Evolutionary conservation across 176 grass and related monocot genomes (phyloP).

Genomic region (Zizania latifolia): DNA sequence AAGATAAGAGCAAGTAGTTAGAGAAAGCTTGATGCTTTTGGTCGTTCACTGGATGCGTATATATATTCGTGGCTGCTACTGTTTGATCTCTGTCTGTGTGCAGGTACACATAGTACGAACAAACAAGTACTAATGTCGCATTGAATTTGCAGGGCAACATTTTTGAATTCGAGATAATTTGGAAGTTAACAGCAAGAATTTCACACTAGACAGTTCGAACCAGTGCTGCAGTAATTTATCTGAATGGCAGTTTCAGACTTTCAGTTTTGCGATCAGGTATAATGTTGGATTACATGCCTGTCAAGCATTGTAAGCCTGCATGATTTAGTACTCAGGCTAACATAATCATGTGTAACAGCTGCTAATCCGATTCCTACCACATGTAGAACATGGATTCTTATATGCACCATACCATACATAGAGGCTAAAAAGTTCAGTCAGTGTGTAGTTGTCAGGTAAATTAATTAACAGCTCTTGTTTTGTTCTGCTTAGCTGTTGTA

Average conservation of each 20-base stretch:
- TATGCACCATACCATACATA: neutral
- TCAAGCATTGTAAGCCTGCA: conserved; percentile 11
- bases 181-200: neutral
- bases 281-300: neutral
- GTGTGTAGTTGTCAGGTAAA: conserved; percentile 26
- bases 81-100: neutral
- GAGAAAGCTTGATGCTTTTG: conserved; percentile 37
- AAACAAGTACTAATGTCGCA: conserved; percentile 33
- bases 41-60: conserved; percentile 36
- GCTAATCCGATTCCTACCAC: conserved; percentile 20
- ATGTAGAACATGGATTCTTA: conserved; percentile 10
- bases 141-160: neutral
- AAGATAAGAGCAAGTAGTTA: conserved; percentile 12
- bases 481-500: conserved; percentile 34
- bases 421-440: conserved; percentile 21
- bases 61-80: neutral
- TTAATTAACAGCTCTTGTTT: conserved; percentile 25
- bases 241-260: neutral
- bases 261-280: neutral
- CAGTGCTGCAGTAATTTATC: neutral
- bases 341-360: conserved; percentile 24
- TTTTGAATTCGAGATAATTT: neutral
- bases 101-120: conserved; percentile 37
- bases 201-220: neutral
- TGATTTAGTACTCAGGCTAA: conserved; percentile 30